phyloP scores from a whole-genome alignment of 1,139 yeast genomes.

The Magnusiomyces fungicola region DNA sequence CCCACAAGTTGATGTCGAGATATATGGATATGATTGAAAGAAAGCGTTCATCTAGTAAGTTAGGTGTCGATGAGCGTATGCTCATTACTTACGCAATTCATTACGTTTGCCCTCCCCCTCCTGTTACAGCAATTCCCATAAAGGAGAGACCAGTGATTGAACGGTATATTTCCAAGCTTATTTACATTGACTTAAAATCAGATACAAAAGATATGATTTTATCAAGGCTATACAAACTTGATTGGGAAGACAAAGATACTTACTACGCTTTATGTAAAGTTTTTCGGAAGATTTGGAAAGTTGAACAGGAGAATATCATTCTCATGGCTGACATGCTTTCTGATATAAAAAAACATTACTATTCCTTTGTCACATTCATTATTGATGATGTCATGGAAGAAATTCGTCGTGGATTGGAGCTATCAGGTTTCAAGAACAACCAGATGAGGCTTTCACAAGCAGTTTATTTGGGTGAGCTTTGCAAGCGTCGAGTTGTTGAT shows the following conservation, averaged over 20 bases:
- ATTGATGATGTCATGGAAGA: constrained; percentile 64
- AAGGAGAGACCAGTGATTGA: constrained; percentile 29
- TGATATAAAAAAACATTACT: constrained; percentile 34
- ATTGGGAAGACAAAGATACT: constrained; percentile 42
- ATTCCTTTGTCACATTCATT: constrained; percentile 38
- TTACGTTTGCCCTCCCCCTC: constrained; percentile 53
- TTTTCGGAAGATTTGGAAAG: constrained; percentile 55
- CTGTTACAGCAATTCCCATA: constrained; percentile 24
- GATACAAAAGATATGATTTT: constrained; percentile 36
- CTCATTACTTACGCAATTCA: constrained; percentile 55
- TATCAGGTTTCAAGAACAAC: constrained; percentile 52
- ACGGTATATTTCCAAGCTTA: constrained; percentile 29
- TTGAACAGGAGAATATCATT: constrained; percentile 50
- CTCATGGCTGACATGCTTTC: constrained; percentile 45
- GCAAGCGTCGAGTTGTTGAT: constrained; percentile 43
- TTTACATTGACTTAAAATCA: constrained; percentile 42
- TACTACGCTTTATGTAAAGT: constrained; percentile 40
- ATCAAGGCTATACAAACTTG: constrained; percentile 39
- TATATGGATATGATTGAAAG: constrained; percentile 52
- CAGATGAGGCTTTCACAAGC: constrained; percentile 58
- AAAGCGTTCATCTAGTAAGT: constrained; percentile 43
- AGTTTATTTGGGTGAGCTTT: constrained; percentile 53
- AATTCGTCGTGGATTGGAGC: constrained; percentile 58
- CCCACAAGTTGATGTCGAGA: constrained; percentile 51
- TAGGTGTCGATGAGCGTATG: constrained; percentile 50